phyloP scores from a whole-genome alignment of 306 rosid species.

The Dryas drummondii region DNA sequence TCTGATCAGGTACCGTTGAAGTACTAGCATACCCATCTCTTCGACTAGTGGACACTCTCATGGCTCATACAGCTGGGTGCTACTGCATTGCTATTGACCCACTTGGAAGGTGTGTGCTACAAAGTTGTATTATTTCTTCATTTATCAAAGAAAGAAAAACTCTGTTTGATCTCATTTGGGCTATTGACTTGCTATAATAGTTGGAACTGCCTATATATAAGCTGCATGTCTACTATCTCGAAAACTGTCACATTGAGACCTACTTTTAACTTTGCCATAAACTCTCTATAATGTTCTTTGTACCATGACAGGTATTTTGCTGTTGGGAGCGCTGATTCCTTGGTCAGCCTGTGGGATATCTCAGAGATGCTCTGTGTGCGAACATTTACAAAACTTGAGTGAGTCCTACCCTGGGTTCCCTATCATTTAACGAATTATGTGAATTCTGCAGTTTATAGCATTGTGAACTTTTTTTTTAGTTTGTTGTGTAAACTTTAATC shows the following conservation, averaged over 20 bases:
- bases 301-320: conserved; percentile 68
- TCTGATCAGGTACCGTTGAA: conserved; percentile 76
- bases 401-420: conserved; percentile 33
- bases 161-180: neutral
- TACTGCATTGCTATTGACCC: conserved; percentile 98
- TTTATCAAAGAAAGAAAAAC: neutral
- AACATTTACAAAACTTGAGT: conserved; percentile 93
- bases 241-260: neutral
- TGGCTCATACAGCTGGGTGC: conserved; percentile 99
- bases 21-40: conserved; percentile 91
- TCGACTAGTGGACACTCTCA: conserved; percentile 75
- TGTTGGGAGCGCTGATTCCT: conserved; percentile 97
- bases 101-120: conserved; percentile 68
- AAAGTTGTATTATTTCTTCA: conserved; percentile 19
- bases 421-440: neutral
- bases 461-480: neutral
- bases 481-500: neutral
- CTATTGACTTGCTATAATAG: neutral
- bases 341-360: conserved; percentile 94
- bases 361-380: conserved; percentile 95
- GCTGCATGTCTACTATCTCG: neutral
- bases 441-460: neutral
- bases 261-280: neutral
- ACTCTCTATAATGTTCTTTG: neutral
- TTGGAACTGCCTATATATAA: neutral